Conservation (phyloP, 805 yeast species). For the Metschnikowia picachoensis region DNA sequence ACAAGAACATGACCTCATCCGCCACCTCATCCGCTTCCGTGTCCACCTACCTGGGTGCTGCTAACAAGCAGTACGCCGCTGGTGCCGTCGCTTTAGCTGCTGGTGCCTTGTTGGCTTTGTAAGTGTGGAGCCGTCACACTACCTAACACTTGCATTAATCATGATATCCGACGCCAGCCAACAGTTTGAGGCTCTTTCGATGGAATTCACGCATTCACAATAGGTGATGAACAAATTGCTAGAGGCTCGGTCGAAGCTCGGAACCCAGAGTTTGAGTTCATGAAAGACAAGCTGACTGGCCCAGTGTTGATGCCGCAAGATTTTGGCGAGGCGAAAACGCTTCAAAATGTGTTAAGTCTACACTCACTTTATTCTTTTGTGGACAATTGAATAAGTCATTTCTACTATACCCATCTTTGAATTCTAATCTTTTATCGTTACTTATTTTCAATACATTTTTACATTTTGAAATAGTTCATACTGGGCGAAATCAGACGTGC, state of each 20-base stretch:
- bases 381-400: no score
- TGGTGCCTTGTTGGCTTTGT: slow-evolving; percentile 44
- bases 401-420: no score
- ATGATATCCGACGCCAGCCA: slow-evolving; percentile 27
- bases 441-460: no score
- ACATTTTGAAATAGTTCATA: no score
- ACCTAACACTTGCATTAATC: no score
- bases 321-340: slow-evolving; percentile 69
- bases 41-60: slow-evolving; percentile 32
- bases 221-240: slow-evolving; percentile 50
- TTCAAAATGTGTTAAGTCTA: no score
- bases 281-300: slow-evolving; percentile 81
- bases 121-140: slow-evolving; percentile 17
- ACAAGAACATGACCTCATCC: no score
- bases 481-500: no score
- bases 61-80: slow-evolving; percentile 34
- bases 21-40: slow-evolving; percentile 29
- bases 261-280: slow-evolving; percentile 82
- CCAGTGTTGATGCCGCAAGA: slow-evolving; percentile 92
- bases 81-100: slow-evolving; percentile 47
- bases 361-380: no score
- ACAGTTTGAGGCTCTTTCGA: slow-evolving; percentile 42
- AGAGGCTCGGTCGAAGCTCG: slow-evolving; percentile 77
- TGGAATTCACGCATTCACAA: slow-evolving; percentile 45
- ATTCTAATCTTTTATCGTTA: no score